These are phyloP conservation scores for Crepidotus variabilis DNA, from an alignment of 768 basidiomycete species.

Conservation along the genomic window DNA sequence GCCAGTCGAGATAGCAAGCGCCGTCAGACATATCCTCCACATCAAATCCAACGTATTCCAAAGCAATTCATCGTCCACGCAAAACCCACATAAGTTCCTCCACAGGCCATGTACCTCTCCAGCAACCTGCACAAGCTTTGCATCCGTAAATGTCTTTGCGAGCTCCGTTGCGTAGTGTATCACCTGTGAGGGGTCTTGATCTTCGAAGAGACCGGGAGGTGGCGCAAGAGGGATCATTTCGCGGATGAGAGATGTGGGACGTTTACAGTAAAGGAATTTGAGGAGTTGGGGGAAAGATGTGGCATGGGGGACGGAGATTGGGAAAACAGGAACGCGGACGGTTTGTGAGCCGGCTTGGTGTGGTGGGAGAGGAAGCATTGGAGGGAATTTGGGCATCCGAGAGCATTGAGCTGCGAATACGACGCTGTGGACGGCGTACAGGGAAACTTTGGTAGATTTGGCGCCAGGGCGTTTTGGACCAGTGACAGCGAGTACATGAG, in stretches of 20 bases:
- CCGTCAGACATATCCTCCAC: constrained; percentile 65
- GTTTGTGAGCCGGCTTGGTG: constrained; percentile 26
- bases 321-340: constrained; percentile 55
- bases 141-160: constrained; percentile 37
- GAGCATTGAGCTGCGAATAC: constrained; percentile 70
- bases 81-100: constrained; percentile 69
- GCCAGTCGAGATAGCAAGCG: constrained; percentile 50
- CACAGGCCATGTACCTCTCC: constrained; percentile 61
- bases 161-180: constrained; percentile 28
- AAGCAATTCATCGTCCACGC: constrained; percentile 58
- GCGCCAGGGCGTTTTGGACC: constrained; percentile 11
- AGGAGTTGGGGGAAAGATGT: constrained; percentile 56
- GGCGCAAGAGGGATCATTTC: constrained; percentile 40
- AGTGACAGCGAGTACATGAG: constrained; percentile 51
- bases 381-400: constrained; percentile 53
- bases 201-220: constrained; percentile 24
- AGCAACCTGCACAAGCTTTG: constrained; percentile 45
- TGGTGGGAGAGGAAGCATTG: constrained; percentile 23
- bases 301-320: constrained; percentile 61
- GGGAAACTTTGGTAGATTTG: constrained; percentile 28
- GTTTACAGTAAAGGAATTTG: constrained; percentile 65
- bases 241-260: constrained; percentile 44
- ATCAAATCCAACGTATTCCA: constrained; percentile 67
- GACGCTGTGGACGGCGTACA: constrained; percentile 69
- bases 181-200: constrained; percentile 17